Evolutionary conservation across 768 basidiomycete genomes (phyloP).

Genomic region (Daedalea quercina): DNA sequence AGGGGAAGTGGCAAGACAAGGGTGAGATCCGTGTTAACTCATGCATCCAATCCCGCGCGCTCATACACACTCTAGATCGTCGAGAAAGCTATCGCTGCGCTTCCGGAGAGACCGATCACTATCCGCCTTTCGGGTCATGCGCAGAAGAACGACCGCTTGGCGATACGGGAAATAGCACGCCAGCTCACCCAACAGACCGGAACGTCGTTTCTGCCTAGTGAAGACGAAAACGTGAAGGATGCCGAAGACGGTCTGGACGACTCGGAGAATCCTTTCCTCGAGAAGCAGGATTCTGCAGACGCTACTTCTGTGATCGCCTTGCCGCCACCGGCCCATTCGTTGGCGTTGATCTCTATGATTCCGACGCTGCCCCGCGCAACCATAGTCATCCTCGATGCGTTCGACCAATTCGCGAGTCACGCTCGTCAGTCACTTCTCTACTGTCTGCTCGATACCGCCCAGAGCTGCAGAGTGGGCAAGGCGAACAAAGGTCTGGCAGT

Average conservation of each 20-base stretch:
- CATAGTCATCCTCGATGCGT: slow-evolving; percentile 81
- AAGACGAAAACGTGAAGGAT: slow-evolving; percentile 30
- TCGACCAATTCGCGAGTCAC: slow-evolving; percentile 90
- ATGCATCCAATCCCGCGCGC: not conserved
- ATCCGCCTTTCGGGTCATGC: slow-evolving; percentile 81
- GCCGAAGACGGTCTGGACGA: slow-evolving; percentile 25
- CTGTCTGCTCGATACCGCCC: slow-evolving; percentile 91
- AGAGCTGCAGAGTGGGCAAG: slow-evolving; percentile 63
- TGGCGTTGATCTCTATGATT: slow-evolving; percentile 66
- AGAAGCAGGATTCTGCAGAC: slow-evolving; percentile 5
- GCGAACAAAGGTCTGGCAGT: slow-evolving; percentile 71
- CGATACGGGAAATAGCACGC: slow-evolving; percentile 86
- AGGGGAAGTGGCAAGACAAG: slow-evolving; percentile 82
- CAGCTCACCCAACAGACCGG: slow-evolving; percentile 79
- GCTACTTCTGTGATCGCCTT: slow-evolving; percentile 21
- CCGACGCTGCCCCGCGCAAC: slow-evolving; percentile 77
- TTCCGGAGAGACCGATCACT: slow-evolving; percentile 53
- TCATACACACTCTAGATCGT: slow-evolving; percentile 39
- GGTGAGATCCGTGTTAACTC: slow-evolving; percentile 34
- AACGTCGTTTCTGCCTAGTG: slow-evolving; percentile 40
- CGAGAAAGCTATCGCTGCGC: slow-evolving; percentile 43
- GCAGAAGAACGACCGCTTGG: slow-evolving; percentile 80
- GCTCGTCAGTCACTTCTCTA: slow-evolving; percentile 91
- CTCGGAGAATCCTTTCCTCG: slow-evolving; percentile 6
- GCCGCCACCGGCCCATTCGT: slow-evolving; percentile 65